Conservation (phyloP, 2,329 filamentous ascomycete species). For the Fusarium xyrophilum region DNA sequence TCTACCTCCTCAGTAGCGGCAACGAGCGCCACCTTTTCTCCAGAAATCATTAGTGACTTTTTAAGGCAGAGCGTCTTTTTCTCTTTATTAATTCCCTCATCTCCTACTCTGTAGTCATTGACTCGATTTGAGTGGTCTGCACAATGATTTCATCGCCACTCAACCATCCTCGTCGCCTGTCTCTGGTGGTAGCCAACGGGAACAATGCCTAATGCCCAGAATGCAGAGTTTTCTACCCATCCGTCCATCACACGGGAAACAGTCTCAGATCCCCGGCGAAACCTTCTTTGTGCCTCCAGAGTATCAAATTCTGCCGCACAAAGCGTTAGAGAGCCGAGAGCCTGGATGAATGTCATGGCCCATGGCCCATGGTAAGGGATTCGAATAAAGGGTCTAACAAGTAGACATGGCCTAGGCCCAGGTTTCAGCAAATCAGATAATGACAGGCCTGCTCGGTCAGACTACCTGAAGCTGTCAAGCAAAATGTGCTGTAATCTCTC, state of each 20-base stretch:
- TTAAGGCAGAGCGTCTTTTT: constrained; percentile 6
- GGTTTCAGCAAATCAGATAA: constrained; percentile 22
- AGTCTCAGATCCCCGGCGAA: constrained; percentile 24
- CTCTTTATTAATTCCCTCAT: constrained; percentile 36
- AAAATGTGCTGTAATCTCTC: constrained; percentile 36
- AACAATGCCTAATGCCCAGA: constrained; percentile 26
- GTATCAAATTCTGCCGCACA: constrained; percentile 25
- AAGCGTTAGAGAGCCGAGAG: constrained; percentile 1
- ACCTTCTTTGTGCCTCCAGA: constrained; percentile 23
- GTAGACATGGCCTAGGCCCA: constrained; percentile 13
- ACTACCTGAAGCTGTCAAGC: constrained; percentile 33
- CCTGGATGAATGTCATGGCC: constrained; percentile 12
- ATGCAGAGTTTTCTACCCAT: constrained; percentile 31
- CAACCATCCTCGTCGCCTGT: background rate
- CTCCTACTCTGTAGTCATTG: constrained; percentile 10
- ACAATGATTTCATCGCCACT: constrained; percentile 30
- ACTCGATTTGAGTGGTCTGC: constrained; percentile 9
- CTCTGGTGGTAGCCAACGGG: constrained; percentile 1
- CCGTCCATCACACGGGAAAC: constrained; percentile 16
- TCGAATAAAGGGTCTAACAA: constrained; percentile 17
- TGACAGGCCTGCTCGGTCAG: constrained; percentile 25
- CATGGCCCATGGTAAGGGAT: constrained; percentile 7
- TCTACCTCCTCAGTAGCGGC: constrained; percentile 16
- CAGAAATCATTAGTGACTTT: constrained; percentile 5
- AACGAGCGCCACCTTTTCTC: constrained; percentile 12